Evolutionary conservation across 2,329 filamentous ascomycete species (phyloP).

Genomic region (Cryphonectria naterciae): DNA sequence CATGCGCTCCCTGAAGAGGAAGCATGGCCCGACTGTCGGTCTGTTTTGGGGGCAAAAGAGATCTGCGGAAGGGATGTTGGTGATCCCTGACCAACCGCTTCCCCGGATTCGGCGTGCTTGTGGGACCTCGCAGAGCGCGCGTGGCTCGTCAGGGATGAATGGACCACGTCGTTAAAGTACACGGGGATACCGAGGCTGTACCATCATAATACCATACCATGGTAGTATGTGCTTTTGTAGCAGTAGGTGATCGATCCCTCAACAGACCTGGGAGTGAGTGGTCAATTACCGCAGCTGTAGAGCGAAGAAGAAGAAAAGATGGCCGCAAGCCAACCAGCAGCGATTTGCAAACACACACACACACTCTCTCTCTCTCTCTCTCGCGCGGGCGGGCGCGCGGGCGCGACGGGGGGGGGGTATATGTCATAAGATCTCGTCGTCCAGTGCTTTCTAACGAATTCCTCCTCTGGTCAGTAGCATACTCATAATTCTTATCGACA

Average conservation of each 20-base stretch:
- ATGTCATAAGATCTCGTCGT: too few species aligned
- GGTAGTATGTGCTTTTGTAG: background rate
- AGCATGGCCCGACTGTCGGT: background rate
- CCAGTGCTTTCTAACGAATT: too few species aligned
- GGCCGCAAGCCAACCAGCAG: too few species aligned
- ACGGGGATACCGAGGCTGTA: background rate
- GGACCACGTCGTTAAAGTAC: background rate
- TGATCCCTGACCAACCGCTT: slow-evolving; percentile 1
- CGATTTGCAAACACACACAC: too few species aligned
- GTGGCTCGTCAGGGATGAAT: slow-evolving; percentile 3
- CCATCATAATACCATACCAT: background rate
- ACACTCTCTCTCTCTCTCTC: too few species aligned
- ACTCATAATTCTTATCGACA: slow-evolving; percentile 3
- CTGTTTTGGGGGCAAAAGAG: slow-evolving; percentile 8
- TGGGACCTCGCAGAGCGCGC: slow-evolving; percentile 5
- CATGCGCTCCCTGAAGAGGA: slow-evolving; percentile 21
- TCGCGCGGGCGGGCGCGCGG: too few species aligned
- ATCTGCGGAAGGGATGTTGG: slow-evolving; percentile 26
- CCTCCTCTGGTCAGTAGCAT: background rate
- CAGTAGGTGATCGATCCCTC: background rate
- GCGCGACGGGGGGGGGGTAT: too few species aligned
- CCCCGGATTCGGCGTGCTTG: slow-evolving; percentile 1
- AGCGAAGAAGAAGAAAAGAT: background rate
- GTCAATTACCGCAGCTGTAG: background rate
- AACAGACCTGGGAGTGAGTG: background rate